Percentiles rank a stretch among this genome's conserved stretches.
Evolutionary conservation across 768 basidiomycete species (phyloP).

Genomic region (Suillus weaverae): DNA sequence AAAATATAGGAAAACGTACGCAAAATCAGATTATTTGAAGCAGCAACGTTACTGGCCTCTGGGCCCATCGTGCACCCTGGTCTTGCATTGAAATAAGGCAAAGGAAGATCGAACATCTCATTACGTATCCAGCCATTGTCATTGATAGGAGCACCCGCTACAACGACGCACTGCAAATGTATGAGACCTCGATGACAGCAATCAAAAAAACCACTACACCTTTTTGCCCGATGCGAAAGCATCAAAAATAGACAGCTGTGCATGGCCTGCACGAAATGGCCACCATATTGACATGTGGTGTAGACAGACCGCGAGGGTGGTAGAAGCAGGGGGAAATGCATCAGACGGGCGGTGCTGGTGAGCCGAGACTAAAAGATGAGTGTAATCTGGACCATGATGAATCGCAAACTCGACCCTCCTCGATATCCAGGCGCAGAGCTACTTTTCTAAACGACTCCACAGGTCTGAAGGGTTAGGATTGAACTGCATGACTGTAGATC

Average conservation of each 20-base stretch:
- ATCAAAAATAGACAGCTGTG: background rate
- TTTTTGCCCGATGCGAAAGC: background rate
- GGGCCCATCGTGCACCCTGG: background rate
- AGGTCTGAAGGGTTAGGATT: slow-evolving; percentile 41
- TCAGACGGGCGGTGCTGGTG: background rate
- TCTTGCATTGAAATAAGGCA: background rate
- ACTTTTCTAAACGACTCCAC: slow-evolving; percentile 71
- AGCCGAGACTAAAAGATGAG: background rate
- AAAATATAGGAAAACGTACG: background rate
- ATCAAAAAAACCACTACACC: background rate
- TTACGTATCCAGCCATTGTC: background rate
- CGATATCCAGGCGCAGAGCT: slow-evolving; percentile 61
- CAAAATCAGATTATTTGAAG: background rate
- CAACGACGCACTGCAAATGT: background rate
- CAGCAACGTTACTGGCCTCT: background rate
- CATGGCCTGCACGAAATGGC: too few relatives aligned
- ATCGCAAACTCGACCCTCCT: slow-evolving; percentile 46
- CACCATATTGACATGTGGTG: background rate
- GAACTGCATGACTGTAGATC: slow-evolving; percentile 62
- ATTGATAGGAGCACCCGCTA: background rate
- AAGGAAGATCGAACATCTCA: background rate
- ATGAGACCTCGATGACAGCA: background rate
- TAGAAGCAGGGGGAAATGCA: background rate
- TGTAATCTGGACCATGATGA: slow-evolving; percentile 44
- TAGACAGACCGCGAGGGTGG: background rate